Evolutionary conservation across 139 green algal genomes (phyloP).

Genomic region (Deuterostichococcus epilithicus): DNA sequence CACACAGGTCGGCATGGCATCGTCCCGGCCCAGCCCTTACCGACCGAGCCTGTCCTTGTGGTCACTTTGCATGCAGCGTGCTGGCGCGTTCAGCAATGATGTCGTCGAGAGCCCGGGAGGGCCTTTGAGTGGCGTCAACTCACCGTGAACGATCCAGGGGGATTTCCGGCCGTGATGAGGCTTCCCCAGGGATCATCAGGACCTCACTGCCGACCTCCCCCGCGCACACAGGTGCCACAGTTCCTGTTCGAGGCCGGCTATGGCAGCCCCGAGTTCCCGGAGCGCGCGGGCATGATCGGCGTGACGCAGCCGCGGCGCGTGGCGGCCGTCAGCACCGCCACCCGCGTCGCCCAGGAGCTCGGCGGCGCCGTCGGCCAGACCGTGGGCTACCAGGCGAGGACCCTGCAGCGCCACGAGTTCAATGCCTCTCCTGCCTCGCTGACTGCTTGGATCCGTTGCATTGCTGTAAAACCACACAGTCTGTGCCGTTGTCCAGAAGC

Average conservation of each 20-base stretch:
- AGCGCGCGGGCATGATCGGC: constrained; percentile 56
- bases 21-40: too few relatives aligned
- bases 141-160: too few relatives aligned
- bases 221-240: constrained; percentile 76
- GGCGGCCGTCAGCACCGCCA: constrained; percentile 51
- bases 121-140: too few relatives aligned
- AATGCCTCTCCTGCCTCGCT: too few relatives aligned
- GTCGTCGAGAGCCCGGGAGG: too few relatives aligned
- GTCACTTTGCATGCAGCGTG: too few relatives aligned
- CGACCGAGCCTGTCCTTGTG: too few relatives aligned
- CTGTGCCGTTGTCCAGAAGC: too few relatives aligned
- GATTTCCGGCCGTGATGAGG: too few relatives aligned
- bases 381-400: constrained; percentile 87
- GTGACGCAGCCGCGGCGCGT: constrained; percentile 90
- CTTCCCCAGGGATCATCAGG: not conserved
- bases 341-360: constrained; percentile 21
- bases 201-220: not conserved
- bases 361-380: constrained; percentile 52
- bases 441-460: too few relatives aligned
- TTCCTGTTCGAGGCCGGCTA: constrained; percentile 94
- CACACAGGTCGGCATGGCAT: constrained; percentile 62
- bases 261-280: constrained; percentile 64
- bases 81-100: too few relatives aligned
- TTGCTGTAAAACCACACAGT: too few relatives aligned
- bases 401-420: not conserved